These are phyloP conservation scores for Symbiodinium natans DNA, from an alignment of 73 alveolate species.

Conservation along the genomic window DNA sequence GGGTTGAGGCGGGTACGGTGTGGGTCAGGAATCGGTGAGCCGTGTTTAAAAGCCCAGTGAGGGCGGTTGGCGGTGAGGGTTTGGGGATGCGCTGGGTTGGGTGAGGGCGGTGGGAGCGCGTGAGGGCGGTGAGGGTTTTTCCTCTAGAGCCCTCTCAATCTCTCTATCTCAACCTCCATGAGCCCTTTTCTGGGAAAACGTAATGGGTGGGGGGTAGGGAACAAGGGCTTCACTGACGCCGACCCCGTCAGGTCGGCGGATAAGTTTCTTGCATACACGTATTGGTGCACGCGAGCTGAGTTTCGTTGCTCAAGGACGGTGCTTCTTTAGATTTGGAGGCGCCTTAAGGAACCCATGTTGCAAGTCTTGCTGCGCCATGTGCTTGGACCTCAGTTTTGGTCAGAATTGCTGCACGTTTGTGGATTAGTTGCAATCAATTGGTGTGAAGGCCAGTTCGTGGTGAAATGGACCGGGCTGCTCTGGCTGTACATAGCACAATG, in stretches of 20 bases:
- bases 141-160: no score
- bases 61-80: no score
- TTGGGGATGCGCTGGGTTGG: no score
- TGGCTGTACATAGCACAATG: slow-evolving; percentile 92
- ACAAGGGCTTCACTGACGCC: neutral
- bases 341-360: neutral
- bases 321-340: neutral
- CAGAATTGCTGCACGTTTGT: neutral
- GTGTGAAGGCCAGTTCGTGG: slow-evolving; percentile 36
- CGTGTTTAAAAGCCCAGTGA: no score
- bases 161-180: no score
- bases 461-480: slow-evolving; percentile 81
- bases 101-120: no score
- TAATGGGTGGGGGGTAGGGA: neutral
- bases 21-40: no score
- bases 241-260: no score
- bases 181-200: no score
- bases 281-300: neutral
- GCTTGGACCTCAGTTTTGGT: neutral
- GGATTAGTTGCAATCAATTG: no score
- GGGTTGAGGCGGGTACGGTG: no score
- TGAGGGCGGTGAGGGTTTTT: no score
- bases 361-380: slow-evolving; percentile 1
- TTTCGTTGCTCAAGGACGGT: neutral
- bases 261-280: neutral